Percentiles rank a stretch among this genome's conserved stretches.
These are phyloP conservation scores for Salix udensis DNA, from an alignment of 345 rosid species.

Conservation along the genomic window DNA sequence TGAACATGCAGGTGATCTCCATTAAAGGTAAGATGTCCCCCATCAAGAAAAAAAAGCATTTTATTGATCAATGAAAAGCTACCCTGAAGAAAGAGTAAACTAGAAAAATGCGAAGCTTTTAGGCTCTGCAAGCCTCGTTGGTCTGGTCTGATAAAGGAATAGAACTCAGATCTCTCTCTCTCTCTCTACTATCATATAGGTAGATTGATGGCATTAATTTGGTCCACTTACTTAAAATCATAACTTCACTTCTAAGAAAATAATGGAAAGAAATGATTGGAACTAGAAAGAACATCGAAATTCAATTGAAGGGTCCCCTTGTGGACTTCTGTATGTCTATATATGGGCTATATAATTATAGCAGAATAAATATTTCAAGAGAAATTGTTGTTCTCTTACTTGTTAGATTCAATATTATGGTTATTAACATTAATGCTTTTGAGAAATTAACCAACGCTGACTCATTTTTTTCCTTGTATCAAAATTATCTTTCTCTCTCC, in stretches of 20 bases:
- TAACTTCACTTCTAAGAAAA: constrained; percentile 33
- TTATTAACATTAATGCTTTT: too few species aligned
- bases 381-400: too few species aligned
- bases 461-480: too few species aligned
- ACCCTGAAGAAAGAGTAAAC: not conserved
- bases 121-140: not conserved
- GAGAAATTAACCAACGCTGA: too few species aligned
- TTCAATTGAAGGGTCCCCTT: constrained; percentile 6
- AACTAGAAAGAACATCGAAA: constrained; percentile 6
- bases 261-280: constrained; percentile 16
- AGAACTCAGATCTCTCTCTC: not conserved
- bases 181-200: not conserved
- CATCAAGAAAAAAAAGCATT: not conserved
- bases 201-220: not conserved
- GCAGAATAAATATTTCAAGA: too few species aligned
- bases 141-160: constrained; percentile 8
- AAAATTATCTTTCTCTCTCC: too few species aligned
- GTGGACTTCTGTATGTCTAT: not conserved
- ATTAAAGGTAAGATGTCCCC: not conserved
- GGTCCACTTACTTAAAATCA: constrained; percentile 12
- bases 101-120: constrained; percentile 3
- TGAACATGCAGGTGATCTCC: constrained; percentile 22
- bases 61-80: constrained; percentile 13
- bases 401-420: too few species aligned
- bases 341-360: too few species aligned